A percentile compares a stretch with the other conserved stretches of the same genome.
Conservation (phyloP, 78 protist genomes). For the Reticulomyxa filosa region DNA sequence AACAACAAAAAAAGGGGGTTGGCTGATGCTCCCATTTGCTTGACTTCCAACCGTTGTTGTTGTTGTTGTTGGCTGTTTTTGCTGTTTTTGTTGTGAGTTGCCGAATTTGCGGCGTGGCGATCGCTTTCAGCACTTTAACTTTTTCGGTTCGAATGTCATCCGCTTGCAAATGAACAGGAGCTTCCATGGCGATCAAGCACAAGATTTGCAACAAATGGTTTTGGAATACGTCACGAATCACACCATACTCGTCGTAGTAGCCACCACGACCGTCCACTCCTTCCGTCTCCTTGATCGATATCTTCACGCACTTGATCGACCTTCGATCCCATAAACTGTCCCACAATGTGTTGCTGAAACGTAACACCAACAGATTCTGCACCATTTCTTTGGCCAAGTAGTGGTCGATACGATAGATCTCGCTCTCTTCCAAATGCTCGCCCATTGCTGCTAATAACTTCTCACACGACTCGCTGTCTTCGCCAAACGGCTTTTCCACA, state of each 20-base stretch:
- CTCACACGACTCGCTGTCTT: background rate
- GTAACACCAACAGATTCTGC: conserved; percentile 9
- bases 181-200: background rate
- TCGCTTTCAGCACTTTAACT: too few species aligned
- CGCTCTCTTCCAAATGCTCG: too few species aligned
- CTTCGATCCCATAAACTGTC: conserved; percentile 15
- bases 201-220: conserved; percentile 22
- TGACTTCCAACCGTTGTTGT: too few species aligned
- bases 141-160: background rate
- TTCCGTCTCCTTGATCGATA: conserved; percentile 12
- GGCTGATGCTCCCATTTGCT: too few species aligned
- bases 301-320: background rate
- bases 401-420: conserved; percentile 23
- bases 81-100: too few species aligned
- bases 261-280: conserved; percentile 14
- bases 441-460: background rate
- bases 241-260: conserved; percentile 19
- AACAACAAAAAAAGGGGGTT: too few species aligned
- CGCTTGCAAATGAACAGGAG: background rate
- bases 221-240: conserved; percentile 25
- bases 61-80: too few species aligned
- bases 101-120: too few species aligned
- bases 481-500: conserved; percentile 16
- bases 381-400: conserved; percentile 19
- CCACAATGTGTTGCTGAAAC: conserved; percentile 12